Evolutionary conservation across 192 early-diverging fungal species (phyloP).

Genomic region (Gigaspora rosea): DNA sequence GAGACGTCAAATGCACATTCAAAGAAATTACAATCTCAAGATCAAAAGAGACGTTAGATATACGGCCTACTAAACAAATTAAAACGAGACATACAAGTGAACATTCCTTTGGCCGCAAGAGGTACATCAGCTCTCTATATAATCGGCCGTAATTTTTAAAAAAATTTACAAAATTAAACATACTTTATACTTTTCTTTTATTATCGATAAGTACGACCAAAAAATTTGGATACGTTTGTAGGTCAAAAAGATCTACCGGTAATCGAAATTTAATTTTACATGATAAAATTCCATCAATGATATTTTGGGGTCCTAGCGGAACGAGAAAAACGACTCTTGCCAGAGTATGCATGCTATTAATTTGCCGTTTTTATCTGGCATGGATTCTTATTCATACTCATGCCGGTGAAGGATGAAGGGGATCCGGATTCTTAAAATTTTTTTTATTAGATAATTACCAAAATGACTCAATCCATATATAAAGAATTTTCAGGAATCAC

Average conservation of each 20-base stretch:
- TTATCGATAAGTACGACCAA: constrained; percentile 50
- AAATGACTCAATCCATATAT: constrained; percentile 48
- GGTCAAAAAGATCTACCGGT: constrained; percentile 74
- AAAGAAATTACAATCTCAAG: too few relatives aligned
- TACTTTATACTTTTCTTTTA: not conserved
- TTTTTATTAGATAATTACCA: constrained; percentile 45
- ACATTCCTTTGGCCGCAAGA: not conserved
- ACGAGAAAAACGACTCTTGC: constrained; percentile 45
- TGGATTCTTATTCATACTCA: not conserved
- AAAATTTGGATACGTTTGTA: constrained; percentile 63
- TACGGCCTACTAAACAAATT: not conserved
- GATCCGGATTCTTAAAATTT: too few relatives aligned
- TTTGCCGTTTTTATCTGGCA: not conserved
- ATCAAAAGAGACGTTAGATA: too few relatives aligned
- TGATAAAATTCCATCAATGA: constrained; percentile 72
- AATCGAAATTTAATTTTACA: constrained; percentile 66
- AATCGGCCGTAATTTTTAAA: not conserved
- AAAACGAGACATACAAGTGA: not conserved
- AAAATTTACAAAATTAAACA: not conserved
- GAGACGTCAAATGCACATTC: too few relatives aligned
- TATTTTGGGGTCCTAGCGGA: constrained; percentile 67
- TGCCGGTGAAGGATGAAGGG: too few relatives aligned
- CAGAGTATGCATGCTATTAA: not conserved
- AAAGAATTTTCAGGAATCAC: constrained; percentile 55
- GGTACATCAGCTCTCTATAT: not conserved